These are phyloP conservation scores for Venturia pyrina DNA, from an alignment of 2,329 filamentous ascomycete species.

Conservation along the genomic window DNA sequence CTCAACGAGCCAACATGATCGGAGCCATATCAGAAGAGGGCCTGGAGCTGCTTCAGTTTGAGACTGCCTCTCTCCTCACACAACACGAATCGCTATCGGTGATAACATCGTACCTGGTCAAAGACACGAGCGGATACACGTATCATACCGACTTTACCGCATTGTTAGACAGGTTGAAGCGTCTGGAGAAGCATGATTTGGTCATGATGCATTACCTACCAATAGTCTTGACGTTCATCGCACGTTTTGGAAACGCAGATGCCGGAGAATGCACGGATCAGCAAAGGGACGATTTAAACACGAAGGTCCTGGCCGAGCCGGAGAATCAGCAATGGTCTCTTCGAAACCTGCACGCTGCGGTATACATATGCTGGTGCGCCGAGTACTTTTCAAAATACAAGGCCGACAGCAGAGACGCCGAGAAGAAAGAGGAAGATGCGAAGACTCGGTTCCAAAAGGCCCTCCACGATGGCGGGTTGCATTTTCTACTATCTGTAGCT, in stretches of 20 bases:
- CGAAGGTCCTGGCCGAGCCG: conserved; percentile 53
- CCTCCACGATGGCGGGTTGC: conserved; percentile 80
- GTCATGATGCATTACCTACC: conserved; percentile 73
- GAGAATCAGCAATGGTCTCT: conserved; percentile 56
- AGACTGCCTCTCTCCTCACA: conserved; percentile 67
- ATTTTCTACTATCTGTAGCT: conserved; percentile 79
- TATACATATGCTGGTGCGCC: conserved; percentile 77
- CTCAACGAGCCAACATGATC: conserved; percentile 65
- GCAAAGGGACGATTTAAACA: conserved; percentile 61
- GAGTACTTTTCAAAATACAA: conserved; percentile 78
- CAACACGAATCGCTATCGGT: conserved; percentile 84
- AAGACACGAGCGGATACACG: conserved; percentile 61
- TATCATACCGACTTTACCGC: conserved; percentile 61
- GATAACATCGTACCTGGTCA: conserved; percentile 70
- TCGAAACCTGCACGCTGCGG: conserved; percentile 66
- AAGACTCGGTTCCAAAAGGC: conserved; percentile 59
- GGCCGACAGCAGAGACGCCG: conserved; percentile 55
- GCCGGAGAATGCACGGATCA: conserved; percentile 51
- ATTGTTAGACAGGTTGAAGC: conserved; percentile 59
- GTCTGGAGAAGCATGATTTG: conserved; percentile 66
- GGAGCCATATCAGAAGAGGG: conserved; percentile 55
- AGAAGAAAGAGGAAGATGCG: conserved; percentile 23
- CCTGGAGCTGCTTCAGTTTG: conserved; percentile 69
- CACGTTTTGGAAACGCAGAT: conserved; percentile 68
- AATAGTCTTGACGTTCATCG: conserved; percentile 64